Evolutionary conservation across 768 basidiomycete genomes (phyloP).

Genomic region (Mycena vulgaris): DNA sequence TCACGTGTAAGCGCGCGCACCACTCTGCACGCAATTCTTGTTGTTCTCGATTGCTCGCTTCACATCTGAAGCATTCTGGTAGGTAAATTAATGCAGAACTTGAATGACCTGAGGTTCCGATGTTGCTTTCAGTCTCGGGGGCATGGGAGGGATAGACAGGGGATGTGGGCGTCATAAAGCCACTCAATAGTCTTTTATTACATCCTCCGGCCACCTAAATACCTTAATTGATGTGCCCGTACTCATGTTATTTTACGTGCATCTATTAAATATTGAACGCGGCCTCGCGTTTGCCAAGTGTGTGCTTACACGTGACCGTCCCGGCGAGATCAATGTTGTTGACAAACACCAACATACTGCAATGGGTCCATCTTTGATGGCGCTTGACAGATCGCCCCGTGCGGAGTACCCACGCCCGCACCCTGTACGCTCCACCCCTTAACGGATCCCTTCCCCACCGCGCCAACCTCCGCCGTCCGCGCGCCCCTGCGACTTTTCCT

Average conservation of each 20-base stretch:
- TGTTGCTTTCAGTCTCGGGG: slow-evolving; percentile 14
- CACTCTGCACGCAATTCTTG: too few relatives aligned
- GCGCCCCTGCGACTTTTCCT: too few relatives aligned
- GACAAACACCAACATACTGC: not conserved
- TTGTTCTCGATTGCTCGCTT: too few relatives aligned
- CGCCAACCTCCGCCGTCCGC: too few relatives aligned
- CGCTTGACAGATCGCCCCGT: too few relatives aligned
- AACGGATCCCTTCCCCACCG: too few relatives aligned
- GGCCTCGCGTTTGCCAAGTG: not conserved
- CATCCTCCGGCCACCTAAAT: slow-evolving; percentile 7
- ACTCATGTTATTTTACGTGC: not conserved
- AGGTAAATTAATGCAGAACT: not conserved
- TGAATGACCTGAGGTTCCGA: slow-evolving; percentile 22
- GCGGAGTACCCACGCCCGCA: too few relatives aligned
- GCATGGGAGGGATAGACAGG: not conserved
- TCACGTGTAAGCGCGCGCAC: too few relatives aligned
- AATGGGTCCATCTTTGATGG: not conserved
- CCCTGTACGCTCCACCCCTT: too few relatives aligned
- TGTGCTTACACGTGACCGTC: too few relatives aligned
- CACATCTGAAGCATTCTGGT: too few relatives aligned
- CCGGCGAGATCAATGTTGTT: too few relatives aligned
- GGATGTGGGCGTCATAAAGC: slow-evolving; percentile 9
- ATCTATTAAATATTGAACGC: not conserved
- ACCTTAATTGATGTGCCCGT: not conserved
- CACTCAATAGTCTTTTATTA: slow-evolving; percentile 13